These are phyloP conservation scores for Larix kaempferi DNA, from an alignment of 75 land plant species.

Conservation along the genomic window DNA sequence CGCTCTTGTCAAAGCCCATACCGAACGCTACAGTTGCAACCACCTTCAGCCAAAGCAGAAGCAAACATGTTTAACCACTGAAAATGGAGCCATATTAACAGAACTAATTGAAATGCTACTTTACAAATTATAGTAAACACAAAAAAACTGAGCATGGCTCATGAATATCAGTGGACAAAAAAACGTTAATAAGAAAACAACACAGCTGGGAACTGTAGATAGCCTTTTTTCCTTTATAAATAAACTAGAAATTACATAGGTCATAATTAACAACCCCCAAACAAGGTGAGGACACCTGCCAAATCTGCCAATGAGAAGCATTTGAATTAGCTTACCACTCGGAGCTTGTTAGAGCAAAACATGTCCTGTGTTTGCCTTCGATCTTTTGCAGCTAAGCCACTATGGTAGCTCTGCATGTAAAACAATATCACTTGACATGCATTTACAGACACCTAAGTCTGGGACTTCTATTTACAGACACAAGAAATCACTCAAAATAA, in stretches of 20 bases:
- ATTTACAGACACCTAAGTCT: neutral
- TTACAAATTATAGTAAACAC: neutral
- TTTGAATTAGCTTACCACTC: constrained; percentile 62
- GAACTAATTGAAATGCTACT: neutral
- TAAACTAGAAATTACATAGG: too few species aligned
- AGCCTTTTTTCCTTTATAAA: too few species aligned
- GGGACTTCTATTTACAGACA: constrained; percentile 1
- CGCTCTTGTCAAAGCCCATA: constrained; percentile 96
- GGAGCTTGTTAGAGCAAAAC: constrained; percentile 86
- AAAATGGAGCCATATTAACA: neutral
- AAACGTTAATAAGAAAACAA: neutral
- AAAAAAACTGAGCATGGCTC: neutral
- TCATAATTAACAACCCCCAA: neutral
- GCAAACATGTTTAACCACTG: neutral
- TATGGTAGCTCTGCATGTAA: constrained; percentile 76
- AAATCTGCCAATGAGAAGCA: neutral
- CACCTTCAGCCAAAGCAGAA: constrained; percentile 47
- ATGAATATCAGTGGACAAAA: neutral
- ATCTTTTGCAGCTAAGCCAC: constrained; percentile 70
- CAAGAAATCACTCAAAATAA: neutral
- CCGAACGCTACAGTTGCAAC: constrained; percentile 99
- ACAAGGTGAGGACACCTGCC: neutral
- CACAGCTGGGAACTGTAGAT: neutral
- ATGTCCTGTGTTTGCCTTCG: constrained; percentile 69
- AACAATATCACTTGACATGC: neutral